These are phyloP conservation scores for Cryptosporidium canis DNA, from an alignment of 169 alveolate species.

Conservation along the genomic window DNA sequence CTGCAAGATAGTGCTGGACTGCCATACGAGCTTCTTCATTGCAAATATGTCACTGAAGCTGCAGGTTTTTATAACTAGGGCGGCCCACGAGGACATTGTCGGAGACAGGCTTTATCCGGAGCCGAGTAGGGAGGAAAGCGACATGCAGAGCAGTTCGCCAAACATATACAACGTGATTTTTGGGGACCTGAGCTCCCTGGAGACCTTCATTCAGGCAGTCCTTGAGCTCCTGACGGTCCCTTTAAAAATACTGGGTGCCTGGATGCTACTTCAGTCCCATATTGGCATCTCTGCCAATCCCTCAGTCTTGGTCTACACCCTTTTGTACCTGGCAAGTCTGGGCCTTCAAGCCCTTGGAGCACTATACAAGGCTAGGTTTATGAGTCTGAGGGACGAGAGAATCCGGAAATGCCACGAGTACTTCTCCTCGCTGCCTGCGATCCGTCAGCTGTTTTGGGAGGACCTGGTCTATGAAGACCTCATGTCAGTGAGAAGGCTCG, in stretches of 20 bases:
- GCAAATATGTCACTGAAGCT: conserved; percentile 3
- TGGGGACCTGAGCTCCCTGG: conserved; percentile 29
- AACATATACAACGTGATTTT: conserved; percentile 21
- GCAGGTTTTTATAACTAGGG: background rate
- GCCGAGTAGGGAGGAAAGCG: background rate
- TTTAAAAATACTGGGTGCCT: conserved; percentile 20
- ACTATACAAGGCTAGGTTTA: background rate
- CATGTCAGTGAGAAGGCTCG: background rate
- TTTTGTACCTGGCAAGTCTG: background rate
- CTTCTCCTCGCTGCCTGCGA: background rate
- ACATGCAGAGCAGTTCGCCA: background rate
- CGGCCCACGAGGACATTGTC: background rate
- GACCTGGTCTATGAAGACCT: conserved; percentile 26
- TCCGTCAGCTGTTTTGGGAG: conserved; percentile 49
- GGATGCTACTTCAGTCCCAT: conserved; percentile 8
- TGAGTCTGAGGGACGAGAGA: conserved; percentile 25
- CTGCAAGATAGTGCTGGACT: conserved; percentile 22
- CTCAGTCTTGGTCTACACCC: background rate
- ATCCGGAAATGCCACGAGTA: conserved; percentile 44
- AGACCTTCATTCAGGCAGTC: conserved; percentile 17
- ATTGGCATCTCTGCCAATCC: conserved; percentile 44
- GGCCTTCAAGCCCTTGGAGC: conserved; percentile 33
- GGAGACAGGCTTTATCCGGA: background rate
- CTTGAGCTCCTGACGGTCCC: conserved; percentile 10
- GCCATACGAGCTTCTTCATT: conserved; percentile 8